A percentile compares a stretch with the other conserved stretches of the same genome.
These are phyloP conservation scores for Hyaloscypha finlandica DNA, from an alignment of 495 filamentous ascomycete species.

Conservation along the genomic window DNA sequence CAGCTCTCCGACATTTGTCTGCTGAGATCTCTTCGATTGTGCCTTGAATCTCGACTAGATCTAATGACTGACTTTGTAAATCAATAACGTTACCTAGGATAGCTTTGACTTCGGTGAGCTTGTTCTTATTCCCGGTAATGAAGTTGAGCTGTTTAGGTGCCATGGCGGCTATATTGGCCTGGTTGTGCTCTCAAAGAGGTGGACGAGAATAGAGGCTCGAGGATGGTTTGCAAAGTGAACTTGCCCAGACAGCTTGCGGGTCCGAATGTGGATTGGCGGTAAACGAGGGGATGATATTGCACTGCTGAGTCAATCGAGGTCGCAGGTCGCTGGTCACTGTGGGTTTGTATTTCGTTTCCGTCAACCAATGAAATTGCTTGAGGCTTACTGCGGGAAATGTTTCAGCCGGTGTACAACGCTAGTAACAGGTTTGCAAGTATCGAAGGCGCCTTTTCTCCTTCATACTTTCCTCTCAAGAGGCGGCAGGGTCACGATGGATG, in stretches of 20 bases:
- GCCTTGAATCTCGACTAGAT: constrained; percentile 89
- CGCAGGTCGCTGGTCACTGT: not conserved
- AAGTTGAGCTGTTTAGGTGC: constrained; percentile 68
- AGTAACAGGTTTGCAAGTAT: too few species aligned
- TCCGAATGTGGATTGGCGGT: not conserved
- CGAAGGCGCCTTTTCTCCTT: not conserved
- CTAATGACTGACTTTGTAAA: constrained; percentile 71
- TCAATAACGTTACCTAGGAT: constrained; percentile 77
- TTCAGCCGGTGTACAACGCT: not conserved
- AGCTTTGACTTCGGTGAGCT: constrained; percentile 81
- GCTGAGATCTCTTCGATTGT: constrained; percentile 85
- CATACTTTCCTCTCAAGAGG: not conserved
- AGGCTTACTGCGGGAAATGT: not conserved
- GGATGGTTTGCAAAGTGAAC: not conserved
- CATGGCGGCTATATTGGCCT: constrained; percentile 12
- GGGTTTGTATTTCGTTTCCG: not conserved
- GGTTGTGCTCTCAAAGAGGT: not conserved
- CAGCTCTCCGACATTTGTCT: constrained; percentile 84
- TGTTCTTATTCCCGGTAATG: constrained; percentile 95
- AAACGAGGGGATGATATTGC: not conserved
- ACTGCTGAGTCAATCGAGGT: not conserved
- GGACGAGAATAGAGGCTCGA: not conserved
- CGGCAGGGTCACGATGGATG: constrained; percentile 10
- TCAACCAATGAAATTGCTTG: not conserved
- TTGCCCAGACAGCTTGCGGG: not conserved